Percentiles rank a stretch among this genome's conserved stretches.
phyloP scores from a whole-genome alignment of 139 green algal genomes.

The Haematococcus lacustris region DNA sequence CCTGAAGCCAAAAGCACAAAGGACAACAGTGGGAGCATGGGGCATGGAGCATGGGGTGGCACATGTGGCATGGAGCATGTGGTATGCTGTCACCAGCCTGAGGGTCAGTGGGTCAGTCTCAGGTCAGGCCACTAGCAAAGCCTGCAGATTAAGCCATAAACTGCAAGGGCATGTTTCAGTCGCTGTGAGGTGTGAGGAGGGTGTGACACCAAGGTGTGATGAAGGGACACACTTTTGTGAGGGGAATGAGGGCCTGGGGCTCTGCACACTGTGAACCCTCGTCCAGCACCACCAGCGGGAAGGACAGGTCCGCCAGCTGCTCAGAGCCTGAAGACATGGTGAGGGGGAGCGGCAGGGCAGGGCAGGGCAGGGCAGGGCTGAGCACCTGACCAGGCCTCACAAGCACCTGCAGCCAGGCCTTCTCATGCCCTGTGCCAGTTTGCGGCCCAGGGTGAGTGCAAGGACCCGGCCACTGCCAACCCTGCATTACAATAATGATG shows the following conservation, averaged over 20 bases:
- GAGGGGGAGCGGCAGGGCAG: neutral
- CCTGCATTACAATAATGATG: too few species aligned
- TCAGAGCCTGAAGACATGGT: constrained; percentile 18
- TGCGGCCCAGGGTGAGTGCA: too few species aligned
- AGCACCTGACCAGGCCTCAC: too few species aligned
- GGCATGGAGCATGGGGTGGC: too few species aligned
- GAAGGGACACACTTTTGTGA: constrained; percentile 19
- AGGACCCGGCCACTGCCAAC: too few species aligned
- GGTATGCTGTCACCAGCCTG: too few species aligned
- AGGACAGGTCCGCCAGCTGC: constrained; percentile 14
- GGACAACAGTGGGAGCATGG: too few species aligned
- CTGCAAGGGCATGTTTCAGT: too few species aligned
- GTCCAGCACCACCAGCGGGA: constrained; percentile 25
- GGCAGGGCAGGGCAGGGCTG: neutral
- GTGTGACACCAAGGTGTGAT: too few species aligned
- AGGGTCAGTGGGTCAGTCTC: neutral
- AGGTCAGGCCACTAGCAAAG: neutral
- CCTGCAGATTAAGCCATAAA: too few species aligned
- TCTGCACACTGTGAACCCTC: constrained; percentile 27
- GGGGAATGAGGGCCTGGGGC: constrained; percentile 24
- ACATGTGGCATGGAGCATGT: too few species aligned
- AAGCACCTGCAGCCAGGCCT: neutral
- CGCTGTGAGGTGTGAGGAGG: too few species aligned
- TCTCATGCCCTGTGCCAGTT: neutral
- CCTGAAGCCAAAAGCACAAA: neutral